These are phyloP conservation scores for Beauveria asiatica DNA, from an alignment of 2,329 filamentous ascomycete genomes.

Conservation along the genomic window DNA sequence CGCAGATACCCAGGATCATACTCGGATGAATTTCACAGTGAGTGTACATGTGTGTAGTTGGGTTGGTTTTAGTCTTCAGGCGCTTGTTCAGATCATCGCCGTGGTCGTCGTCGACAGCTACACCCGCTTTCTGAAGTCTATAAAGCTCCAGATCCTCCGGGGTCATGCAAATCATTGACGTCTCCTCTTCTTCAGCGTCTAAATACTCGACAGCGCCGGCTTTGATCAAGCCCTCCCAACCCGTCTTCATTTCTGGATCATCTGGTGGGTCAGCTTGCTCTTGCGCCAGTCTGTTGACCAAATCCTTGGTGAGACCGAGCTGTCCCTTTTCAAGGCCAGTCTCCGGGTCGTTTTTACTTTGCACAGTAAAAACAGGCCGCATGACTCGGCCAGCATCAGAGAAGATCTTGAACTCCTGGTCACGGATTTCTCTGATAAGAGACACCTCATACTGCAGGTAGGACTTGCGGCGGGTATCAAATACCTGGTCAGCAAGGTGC, in stretches of 20 bases:
- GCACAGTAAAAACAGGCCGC: slow-evolving; percentile 86
- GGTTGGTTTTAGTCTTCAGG: slow-evolving; percentile 80
- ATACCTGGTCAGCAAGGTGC: slow-evolving; percentile 71
- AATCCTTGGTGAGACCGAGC: slow-evolving; percentile 76
- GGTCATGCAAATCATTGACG: slow-evolving; percentile 98
- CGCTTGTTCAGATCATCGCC: slow-evolving; percentile 69
- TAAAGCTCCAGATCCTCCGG: slow-evolving; percentile 86
- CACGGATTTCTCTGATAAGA: slow-evolving; percentile 89
- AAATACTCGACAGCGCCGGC: slow-evolving; percentile 89
- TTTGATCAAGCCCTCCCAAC: slow-evolving; percentile 80
- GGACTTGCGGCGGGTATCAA: slow-evolving; percentile 68
- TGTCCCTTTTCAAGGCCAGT: slow-evolving; percentile 51
- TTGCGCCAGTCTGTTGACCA: slow-evolving; percentile 65
- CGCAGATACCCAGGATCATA: slow-evolving; percentile 97
- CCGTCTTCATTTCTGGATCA: slow-evolving; percentile 57
- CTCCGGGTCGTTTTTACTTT: slow-evolving; percentile 73
- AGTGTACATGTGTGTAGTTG: slow-evolving; percentile 84
- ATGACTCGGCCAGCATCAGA: slow-evolving; percentile 94
- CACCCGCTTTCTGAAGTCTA: slow-evolving; percentile 59
- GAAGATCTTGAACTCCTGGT: slow-evolving; percentile 97
- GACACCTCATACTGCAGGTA: slow-evolving; percentile 89
- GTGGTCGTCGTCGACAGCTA: slow-evolving; percentile 52
- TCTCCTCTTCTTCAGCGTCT: slow-evolving; percentile 97
- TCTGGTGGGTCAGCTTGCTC: slow-evolving; percentile 59
- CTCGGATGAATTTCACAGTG: slow-evolving; percentile 99